Percentiles rank a stretch among this genome's conserved stretches.
phyloP scores from a whole-genome alignment of 495 filamentous ascomycete genomes.

The Penicillium arizonense region DNA sequence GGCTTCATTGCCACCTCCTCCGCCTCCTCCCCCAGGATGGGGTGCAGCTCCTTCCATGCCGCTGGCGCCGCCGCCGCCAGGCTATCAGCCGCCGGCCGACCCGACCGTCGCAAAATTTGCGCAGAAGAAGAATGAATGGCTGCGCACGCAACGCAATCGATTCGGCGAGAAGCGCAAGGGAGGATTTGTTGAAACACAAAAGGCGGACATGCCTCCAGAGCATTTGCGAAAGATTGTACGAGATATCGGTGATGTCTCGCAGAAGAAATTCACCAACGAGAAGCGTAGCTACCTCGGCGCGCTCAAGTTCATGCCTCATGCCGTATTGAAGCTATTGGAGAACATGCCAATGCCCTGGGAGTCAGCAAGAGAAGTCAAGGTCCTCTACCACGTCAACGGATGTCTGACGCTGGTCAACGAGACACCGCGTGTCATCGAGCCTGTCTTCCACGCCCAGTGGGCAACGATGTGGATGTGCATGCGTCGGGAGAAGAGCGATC shows the following conservation, averaged over 20 bases:
- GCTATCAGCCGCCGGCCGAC: slow-evolving; percentile 80
- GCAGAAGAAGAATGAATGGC: slow-evolving; percentile 99
- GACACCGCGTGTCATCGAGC: slow-evolving; percentile 94
- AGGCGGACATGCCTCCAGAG: slow-evolving; percentile 98
- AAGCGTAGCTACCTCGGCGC: slow-evolving; percentile 98
- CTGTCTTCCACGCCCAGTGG: slow-evolving; percentile 98
- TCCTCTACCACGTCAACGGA: slow-evolving; percentile 97
- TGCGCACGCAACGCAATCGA: slow-evolving; percentile 85
- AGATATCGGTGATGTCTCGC: slow-evolving; percentile 98
- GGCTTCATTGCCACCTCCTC: slow-evolving; percentile 74
- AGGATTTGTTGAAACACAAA: slow-evolving; percentile 95
- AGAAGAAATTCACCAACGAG: slow-evolving; percentile 99
- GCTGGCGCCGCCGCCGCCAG: slow-evolving; percentile 82
- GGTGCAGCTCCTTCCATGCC: slow-evolving; percentile 70
- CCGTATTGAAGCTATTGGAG: slow-evolving; percentile 96
- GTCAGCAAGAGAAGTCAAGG: slow-evolving; percentile 90
- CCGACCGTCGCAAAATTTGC: slow-evolving; percentile 91
- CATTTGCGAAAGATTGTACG: slow-evolving; percentile 97
- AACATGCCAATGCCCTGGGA: slow-evolving; percentile 99
- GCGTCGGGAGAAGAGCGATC: slow-evolving; percentile 95
- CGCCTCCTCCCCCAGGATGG: slow-evolving; percentile 79
- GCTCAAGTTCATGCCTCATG: slow-evolving; percentile 99
- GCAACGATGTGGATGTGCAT: slow-evolving; percentile 99
- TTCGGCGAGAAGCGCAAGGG: slow-evolving; percentile 97
- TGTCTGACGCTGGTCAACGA: slow-evolving; percentile 98